Evolutionary conservation across 2,329 filamentous ascomycete species (phyloP), one percentile per base, ranked within the genome.

Genomic region (Cordyceps cicadae): DNA sequence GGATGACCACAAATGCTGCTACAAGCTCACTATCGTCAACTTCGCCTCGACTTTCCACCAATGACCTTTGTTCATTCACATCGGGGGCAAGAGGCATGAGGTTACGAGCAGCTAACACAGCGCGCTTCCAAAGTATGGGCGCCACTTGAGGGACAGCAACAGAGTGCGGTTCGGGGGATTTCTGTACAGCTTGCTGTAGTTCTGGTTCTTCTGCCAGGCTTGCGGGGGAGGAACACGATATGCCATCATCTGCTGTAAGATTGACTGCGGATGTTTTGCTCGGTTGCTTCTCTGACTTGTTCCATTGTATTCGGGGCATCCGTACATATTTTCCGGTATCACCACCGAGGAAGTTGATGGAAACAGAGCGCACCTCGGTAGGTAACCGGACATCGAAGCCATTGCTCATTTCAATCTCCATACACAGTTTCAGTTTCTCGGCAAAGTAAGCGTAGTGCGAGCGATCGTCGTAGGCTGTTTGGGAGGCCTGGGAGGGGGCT

Each of bases 1-100:
- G 78, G 43, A 87, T 75, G 15, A 81, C 79, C 55, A 87, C 74
- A 61, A 87, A 83, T 3, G 83, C 81, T 19, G 82, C 79, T 56
- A 87, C 73, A 32, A 85, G 72, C 24, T 70, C 70, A 29, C 69
- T 66, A 14, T 64, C 60, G 34, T 69, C 65, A 32, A 63, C 64
- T 15, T 63, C 62, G 26, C 29, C 17, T 19, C 7, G 37, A 3
- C 8, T 14, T n/a, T 73, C 21, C 64, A 55, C 64, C 65, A 45
- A 57, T 57, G 5, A 50, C 55, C 26, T 14, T 7, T 39, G 21
- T 24, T 39, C 53, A 17, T 37, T 11, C 39, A 15, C 4, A 21
- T 51, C 26, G 1, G 26, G 46, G 9, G 52, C 15, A 15, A 55
- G 53, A 17, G 53, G 21, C 14, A 46, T 56, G 46, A 53, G 41